Conservation (phyloP, 768 basidiomycete genomes). For the Tricholomella constricta region DNA sequence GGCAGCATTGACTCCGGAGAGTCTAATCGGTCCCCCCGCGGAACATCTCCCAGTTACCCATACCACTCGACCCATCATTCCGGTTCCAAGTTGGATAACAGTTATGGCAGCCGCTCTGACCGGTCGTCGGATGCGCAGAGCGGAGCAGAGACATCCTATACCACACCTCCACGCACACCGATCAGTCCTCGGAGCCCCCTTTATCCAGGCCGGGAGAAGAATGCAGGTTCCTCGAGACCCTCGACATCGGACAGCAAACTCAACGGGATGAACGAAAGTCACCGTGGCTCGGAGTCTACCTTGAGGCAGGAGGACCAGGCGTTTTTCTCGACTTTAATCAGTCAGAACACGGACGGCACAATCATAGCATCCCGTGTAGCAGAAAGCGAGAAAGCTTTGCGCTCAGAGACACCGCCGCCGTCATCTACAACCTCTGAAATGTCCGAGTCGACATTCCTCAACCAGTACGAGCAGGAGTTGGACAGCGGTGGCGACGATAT, state of each 20-base stretch:
- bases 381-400: background rate
- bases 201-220: slow-evolving; percentile 35
- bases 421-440: slow-evolving; percentile 20
- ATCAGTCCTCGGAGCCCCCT: slow-evolving; percentile 52
- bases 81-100: slow-evolving; percentile 32
- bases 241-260: slow-evolving; percentile 27
- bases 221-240: slow-evolving; percentile 23
- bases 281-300: slow-evolving; percentile 28
- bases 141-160: slow-evolving; percentile 43
- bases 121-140: slow-evolving; percentile 38
- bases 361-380: slow-evolving; percentile 16
- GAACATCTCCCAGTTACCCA: slow-evolving; percentile 38
- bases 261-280: slow-evolving; percentile 15
- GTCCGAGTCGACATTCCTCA: slow-evolving; percentile 13
- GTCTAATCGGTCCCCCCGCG: slow-evolving; percentile 40
- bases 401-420: slow-evolving; percentile 22
- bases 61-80: slow-evolving; percentile 30
- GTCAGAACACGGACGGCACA: slow-evolving; percentile 26
- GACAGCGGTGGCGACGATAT: slow-evolving; percentile 45
- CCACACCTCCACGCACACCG: slow-evolving; percentile 64
- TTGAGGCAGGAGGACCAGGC: slow-evolving; percentile 32
- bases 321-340: slow-evolving; percentile 25
- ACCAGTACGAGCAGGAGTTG: slow-evolving; percentile 45
- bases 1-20: slow-evolving; percentile 38
- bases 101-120: slow-evolving; percentile 34